phyloP scores from a whole-genome alignment of 108 stramenopile genomes.

The Aurantiochytrium sp. region DNA sequence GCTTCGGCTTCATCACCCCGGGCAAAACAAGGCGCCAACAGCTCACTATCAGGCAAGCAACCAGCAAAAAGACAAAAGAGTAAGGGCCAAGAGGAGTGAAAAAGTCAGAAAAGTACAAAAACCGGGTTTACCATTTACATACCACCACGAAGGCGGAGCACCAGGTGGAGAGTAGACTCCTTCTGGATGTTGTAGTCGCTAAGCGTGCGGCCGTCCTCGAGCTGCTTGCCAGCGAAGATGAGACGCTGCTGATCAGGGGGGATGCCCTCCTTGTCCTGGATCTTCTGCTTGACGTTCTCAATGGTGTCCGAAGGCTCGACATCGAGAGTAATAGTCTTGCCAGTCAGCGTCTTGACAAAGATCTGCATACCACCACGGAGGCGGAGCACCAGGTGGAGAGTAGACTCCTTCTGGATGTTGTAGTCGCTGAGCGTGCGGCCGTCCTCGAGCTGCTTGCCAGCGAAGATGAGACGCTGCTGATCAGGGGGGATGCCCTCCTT shows the following conservation, averaged over 20 bases:
- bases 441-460: too few species aligned
- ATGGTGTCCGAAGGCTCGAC: constrained; percentile 97
- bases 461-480: constrained; percentile 84
- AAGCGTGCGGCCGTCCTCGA: constrained; percentile 75
- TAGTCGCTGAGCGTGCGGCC: too few species aligned
- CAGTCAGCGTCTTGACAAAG: constrained; percentile 85
- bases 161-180: constrained; percentile 88
- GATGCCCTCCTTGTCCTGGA: constrained; percentile 30
- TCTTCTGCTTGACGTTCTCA: constrained; percentile 46
- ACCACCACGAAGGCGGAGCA: constrained; percentile 75
- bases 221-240: constrained; percentile 90
- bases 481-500: constrained; percentile 29
- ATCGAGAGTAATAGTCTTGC: constrained; percentile 94
- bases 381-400: too few species aligned
- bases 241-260: constrained; percentile 66
- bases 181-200: constrained; percentile 90
- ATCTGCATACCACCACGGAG: neutral
- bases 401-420: too few species aligned
- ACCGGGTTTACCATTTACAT: neutral
- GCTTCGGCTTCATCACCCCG: too few species aligned
- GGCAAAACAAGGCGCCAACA: too few species aligned
- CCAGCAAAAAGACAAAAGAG: too few species aligned
- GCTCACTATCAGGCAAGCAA: too few species aligned
- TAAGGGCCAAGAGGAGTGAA: too few species aligned
- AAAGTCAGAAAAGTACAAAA: too few species aligned